A percentile compares a stretch with the other conserved stretches of the same genome.
These are phyloP conservation scores for Umbelopsis sp. DNA, from an alignment of 371 early-diverging fungal genomes.

Conservation along the genomic window DNA sequence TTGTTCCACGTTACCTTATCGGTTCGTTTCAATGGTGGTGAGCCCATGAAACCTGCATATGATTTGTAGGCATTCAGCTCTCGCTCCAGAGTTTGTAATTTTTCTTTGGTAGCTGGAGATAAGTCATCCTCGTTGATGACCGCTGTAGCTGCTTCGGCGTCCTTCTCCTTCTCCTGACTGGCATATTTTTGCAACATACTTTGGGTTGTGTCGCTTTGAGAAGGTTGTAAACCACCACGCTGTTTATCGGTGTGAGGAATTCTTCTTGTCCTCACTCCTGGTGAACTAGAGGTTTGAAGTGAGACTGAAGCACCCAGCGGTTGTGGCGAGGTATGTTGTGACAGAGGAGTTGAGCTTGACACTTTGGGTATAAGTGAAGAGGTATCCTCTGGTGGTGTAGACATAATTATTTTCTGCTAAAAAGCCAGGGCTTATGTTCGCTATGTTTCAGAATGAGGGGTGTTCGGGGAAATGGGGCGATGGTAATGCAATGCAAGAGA, in stretches of 20 bases:
- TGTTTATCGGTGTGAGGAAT: not conserved
- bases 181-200: conserved; percentile 6
- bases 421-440: not conserved
- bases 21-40: conserved; percentile 3
- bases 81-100: conserved; percentile 43
- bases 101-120: conserved; percentile 35
- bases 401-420: conserved; percentile 4
- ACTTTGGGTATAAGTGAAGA: not conserved
- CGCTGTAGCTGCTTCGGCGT: conserved; percentile 22
- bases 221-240: conserved; percentile 1
- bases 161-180: conserved; percentile 4
- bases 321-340: not conserved
- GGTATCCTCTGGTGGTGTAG: not conserved
- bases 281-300: not conserved
- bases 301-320: conserved; percentile 5
- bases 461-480: not conserved
- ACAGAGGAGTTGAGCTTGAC: conserved; percentile 2
- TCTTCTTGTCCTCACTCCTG: conserved; percentile 8
- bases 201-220: conserved; percentile 15
- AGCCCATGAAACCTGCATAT: not conserved
- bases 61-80: conserved; percentile 32
- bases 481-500: not conserved
- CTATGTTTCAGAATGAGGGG: conserved; percentile 13
- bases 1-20: conserved; percentile 4
- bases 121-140: conserved; percentile 30